phyloP scores from a whole-genome alignment of 2,329 filamentous ascomycete species.

The Scedosporium dehoogii region DNA sequence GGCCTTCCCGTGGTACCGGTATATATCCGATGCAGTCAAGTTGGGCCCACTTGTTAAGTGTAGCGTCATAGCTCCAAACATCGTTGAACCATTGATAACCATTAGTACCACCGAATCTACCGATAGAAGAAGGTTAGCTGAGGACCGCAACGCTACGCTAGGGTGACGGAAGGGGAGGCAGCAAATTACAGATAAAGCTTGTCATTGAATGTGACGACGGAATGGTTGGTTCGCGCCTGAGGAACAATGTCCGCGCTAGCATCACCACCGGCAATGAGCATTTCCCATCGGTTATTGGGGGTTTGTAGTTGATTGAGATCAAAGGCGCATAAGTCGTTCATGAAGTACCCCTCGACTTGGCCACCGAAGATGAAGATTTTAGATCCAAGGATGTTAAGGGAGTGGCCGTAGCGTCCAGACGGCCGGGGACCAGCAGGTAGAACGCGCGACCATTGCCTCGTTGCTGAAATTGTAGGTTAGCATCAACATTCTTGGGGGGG shows the following conservation, averaged over 20 bases:
- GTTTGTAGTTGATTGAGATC: slow-evolving; percentile 92
- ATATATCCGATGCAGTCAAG: slow-evolving; percentile 98
- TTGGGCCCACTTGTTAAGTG: slow-evolving; percentile 72
- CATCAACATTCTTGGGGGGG: not conserved
- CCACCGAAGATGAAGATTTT: slow-evolving; percentile 97
- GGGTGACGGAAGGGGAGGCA: not conserved
- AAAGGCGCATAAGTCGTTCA: slow-evolving; percentile 93
- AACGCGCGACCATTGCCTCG: slow-evolving; percentile 94
- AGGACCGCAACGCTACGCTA: not conserved
- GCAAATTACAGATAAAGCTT: slow-evolving; percentile 78
- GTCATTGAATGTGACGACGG: slow-evolving; percentile 83
- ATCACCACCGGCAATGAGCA: slow-evolving; percentile 59
- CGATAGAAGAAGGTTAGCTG: not conserved
- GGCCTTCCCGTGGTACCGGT: slow-evolving; percentile 83
- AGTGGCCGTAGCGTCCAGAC: slow-evolving; percentile 88
- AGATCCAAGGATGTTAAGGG: slow-evolving; percentile 89
- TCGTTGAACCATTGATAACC: slow-evolving; percentile 98
- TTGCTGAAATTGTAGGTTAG: slow-evolving; percentile 47
- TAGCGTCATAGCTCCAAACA: slow-evolving; percentile 91
- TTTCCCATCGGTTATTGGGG: slow-evolving; percentile 86
- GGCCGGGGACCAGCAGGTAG: slow-evolving; percentile 79
- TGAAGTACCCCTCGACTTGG: slow-evolving; percentile 94
- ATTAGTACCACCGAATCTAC: slow-evolving; percentile 92
- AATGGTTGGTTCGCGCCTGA: slow-evolving; percentile 88
- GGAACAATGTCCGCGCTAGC: slow-evolving; percentile 43